Conservation (phyloP, 2,329 filamentous ascomycete genomes). For the Fusarium anthophilum region DNA sequence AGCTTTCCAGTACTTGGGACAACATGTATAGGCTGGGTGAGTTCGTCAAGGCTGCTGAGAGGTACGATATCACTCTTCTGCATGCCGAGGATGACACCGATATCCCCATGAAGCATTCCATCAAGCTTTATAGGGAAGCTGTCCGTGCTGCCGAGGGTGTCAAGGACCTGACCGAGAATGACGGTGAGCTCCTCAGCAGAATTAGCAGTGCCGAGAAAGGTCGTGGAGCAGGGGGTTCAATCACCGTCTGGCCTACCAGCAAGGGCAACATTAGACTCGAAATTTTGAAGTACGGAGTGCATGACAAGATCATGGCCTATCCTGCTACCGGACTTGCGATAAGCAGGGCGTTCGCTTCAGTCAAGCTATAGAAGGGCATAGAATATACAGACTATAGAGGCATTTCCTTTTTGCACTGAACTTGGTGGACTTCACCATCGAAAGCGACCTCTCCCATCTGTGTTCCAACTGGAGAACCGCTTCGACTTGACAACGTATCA, state of each 20-base stretch:
- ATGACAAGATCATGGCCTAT: constrained; percentile 62
- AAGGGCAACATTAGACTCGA: constrained; percentile 58
- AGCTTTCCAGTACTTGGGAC: constrained; percentile 56
- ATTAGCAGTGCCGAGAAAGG: constrained; percentile 31
- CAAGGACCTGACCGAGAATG: constrained; percentile 42
- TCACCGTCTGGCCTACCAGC: constrained; percentile 54
- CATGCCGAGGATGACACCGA: constrained; percentile 57
- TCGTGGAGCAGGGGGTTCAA: constrained; percentile 55
- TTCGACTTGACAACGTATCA: background rate
- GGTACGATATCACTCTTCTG: constrained; percentile 53
- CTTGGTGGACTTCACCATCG: background rate
- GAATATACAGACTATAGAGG: background rate
- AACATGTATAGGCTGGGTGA: constrained; percentile 53
- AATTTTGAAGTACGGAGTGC: constrained; percentile 59
- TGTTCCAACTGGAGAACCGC: background rate
- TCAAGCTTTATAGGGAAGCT: constrained; percentile 57
- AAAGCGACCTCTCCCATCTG: background rate
- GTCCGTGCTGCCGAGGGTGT: constrained; percentile 52
- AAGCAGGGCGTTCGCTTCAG: constrained; percentile 23
- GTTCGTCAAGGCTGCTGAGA: constrained; percentile 43
- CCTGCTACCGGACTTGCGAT: constrained; percentile 58
- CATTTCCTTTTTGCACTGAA: background rate
- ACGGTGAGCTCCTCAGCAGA: background rate
- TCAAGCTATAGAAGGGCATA: background rate
- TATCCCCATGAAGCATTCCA: constrained; percentile 56